Evolutionary conservation across 2,329 filamentous ascomycete genomes (phyloP).

Genomic region (Fusarium sp.): DNA sequence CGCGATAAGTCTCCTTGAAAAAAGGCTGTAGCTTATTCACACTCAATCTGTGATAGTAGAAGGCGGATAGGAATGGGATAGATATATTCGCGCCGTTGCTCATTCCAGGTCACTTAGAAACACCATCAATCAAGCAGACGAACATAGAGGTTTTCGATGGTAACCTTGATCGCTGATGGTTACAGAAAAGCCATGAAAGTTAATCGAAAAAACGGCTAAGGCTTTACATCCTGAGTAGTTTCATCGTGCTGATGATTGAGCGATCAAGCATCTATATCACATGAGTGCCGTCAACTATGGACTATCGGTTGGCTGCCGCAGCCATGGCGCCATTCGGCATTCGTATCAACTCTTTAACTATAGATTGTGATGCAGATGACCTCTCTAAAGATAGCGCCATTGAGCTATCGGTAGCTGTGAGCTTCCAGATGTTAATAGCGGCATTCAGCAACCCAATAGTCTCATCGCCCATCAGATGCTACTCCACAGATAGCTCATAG

Average conservation of each 20-base stretch:
- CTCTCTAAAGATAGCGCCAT: neutral
- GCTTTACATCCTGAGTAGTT: neutral
- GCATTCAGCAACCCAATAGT: neutral
- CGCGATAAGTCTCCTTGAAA: neutral
- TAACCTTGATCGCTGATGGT: neutral
- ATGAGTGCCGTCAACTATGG: neutral
- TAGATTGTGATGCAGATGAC: neutral
- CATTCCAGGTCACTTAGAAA: neutral
- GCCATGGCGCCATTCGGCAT: neutral
- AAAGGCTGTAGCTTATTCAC: neutral
- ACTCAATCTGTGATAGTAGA: neutral
- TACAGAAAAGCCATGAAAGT: neutral
- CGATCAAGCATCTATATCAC: neutral
- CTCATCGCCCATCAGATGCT: neutral
- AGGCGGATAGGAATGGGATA: slow-evolving; percentile 1
- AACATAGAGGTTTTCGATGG: neutral
- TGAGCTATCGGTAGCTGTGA: neutral
- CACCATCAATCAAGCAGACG: neutral
- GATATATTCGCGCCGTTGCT: neutral
- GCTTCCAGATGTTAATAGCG: neutral
- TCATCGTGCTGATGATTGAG: neutral
- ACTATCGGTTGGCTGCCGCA: neutral
- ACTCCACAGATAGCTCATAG: neutral
- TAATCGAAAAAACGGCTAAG: slow-evolving; percentile 2
- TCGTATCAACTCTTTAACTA: neutral